Percentiles rank a stretch among this genome's conserved stretches.
Evolutionary conservation across 2,329 filamentous ascomycete genomes (phyloP).

Genomic region (Colletotrichum plurivorum): DNA sequence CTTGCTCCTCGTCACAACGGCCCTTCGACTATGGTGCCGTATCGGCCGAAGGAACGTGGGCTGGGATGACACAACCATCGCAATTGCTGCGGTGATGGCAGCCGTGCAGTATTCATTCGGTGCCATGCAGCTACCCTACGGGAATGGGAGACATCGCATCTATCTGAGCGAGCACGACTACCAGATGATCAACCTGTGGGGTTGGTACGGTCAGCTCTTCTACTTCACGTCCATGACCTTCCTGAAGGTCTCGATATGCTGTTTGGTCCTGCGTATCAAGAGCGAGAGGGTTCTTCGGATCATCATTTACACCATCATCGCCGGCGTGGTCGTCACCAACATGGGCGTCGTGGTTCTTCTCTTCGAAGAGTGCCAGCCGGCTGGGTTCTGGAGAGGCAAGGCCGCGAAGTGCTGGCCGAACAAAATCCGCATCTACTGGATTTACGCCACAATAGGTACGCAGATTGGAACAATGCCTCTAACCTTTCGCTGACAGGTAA

Average conservation of each 20-base stretch:
- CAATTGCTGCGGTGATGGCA: slow-evolving; percentile 46
- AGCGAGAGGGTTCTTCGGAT: slow-evolving; percentile 47
- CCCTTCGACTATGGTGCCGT: slow-evolving; percentile 50
- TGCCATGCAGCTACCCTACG: slow-evolving; percentile 49
- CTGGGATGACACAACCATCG: slow-evolving; percentile 56
- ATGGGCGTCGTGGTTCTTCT: slow-evolving; percentile 49
- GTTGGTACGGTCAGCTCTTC: slow-evolving; percentile 56
- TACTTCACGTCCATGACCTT: slow-evolving; percentile 56
- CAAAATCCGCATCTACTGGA: slow-evolving; percentile 49
- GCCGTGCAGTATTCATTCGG: slow-evolving; percentile 50
- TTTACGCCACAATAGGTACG: slow-evolving; percentile 49
- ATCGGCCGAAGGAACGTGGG: slow-evolving; percentile 46
- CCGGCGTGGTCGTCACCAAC: slow-evolving; percentile 49
- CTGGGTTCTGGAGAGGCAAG: slow-evolving; percentile 48
- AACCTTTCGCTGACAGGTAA: not conserved
- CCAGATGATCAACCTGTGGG: slow-evolving; percentile 52
- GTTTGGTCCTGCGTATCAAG: slow-evolving; percentile 57
- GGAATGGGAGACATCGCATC: slow-evolving; percentile 55
- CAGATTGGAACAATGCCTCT: no score
- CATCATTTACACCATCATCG: slow-evolving; percentile 49
- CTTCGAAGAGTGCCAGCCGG: slow-evolving; percentile 49
- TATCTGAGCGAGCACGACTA: slow-evolving; percentile 51
- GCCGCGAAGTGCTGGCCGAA: slow-evolving; percentile 48
- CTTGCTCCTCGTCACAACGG: slow-evolving; percentile 50
- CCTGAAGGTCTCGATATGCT: slow-evolving; percentile 57